Percentiles rank a stretch among this genome's conserved stretches.
These are phyloP conservation scores for Paspalum vaginatum DNA, from an alignment of 176 grass and related monocot genomes.

Conservation along the genomic window DNA sequence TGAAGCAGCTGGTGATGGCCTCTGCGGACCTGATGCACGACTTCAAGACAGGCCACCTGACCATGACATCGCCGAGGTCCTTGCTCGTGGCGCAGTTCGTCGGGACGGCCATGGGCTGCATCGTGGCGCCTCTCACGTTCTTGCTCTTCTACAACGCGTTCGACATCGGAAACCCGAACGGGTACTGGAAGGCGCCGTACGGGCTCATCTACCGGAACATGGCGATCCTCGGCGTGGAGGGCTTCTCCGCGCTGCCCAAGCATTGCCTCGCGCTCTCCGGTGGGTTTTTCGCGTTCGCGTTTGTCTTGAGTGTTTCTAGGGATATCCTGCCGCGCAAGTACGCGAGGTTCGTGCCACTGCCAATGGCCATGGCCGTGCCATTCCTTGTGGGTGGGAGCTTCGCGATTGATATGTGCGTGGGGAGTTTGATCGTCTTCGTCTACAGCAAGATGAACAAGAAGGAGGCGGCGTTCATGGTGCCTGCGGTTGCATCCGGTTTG, in stretches of 20 bases:
- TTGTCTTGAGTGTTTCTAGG: constrained; percentile 43
- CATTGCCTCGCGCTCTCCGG: constrained; percentile 71
- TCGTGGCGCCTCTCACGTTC: constrained; percentile 75
- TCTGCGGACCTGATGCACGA: constrained; percentile 89
- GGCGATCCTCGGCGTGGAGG: constrained; percentile 87
- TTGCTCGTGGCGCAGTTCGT: constrained; percentile 70
- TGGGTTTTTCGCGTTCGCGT: constrained; percentile 76
- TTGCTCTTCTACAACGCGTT: constrained; percentile 92
- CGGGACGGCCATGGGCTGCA: constrained; percentile 80
- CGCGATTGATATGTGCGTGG: constrained; percentile 78
- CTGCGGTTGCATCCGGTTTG: constrained; percentile 79
- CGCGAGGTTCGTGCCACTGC: constrained; percentile 55
- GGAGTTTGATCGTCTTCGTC: constrained; percentile 64
- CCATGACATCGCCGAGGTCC: constrained; percentile 76
- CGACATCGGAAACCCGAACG: constrained; percentile 77
- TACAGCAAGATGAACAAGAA: constrained; percentile 68
- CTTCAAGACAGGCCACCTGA: constrained; percentile 84
- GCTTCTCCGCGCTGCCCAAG: constrained; percentile 61
- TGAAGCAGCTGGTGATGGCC: constrained; percentile 68
- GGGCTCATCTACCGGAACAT: constrained; percentile 89
- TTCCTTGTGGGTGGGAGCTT: constrained; percentile 87
- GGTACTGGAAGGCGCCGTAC: constrained; percentile 86
- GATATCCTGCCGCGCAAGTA: constrained; percentile 63
- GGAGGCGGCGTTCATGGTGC: constrained; percentile 66
- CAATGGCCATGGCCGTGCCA: constrained; percentile 95